Base-by-base conservation (phyloP, 495 filamentous ascomycete species). In the Aspergillus sparsus region DNA sequence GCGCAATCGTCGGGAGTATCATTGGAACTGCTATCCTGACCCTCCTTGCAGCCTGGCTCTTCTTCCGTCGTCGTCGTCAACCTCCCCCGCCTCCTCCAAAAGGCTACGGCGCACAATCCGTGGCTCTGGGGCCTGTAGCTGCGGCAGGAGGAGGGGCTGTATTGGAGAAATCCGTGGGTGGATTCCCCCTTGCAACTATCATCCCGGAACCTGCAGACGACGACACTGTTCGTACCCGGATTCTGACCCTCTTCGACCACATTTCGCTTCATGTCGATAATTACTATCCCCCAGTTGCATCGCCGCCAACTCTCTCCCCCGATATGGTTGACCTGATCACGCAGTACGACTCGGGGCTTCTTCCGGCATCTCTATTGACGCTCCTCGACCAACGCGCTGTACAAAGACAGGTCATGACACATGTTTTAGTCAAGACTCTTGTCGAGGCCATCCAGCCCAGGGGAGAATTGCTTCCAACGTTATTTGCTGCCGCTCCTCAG, bases 231-330 rank as follows among this genome's bases (percentile, higher is more conserved):
- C 55, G 31, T 1, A 51, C 21, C 10, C 49, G 60, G 5, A 60
- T 70, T 9, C 55, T 66, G 21, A 66, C 68, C 1, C 45, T 74
- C 5, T 66, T 69, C 62, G 70, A 74, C 53, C 68, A 66, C 31
- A 62, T 60, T 16, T 53, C 58, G 37, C 59, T 71, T 2, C 70
- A 74, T 32, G 57, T 74, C 27, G 70, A 72, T 27, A 73, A 74
- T 27, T 71, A 62, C 54, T 74, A 74, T 51, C 52, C 62, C 5
- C 37, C 55, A 7, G 37, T 39, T 10, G 21, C 39, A n/a, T 32
- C 37, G 3, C 12, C 37, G 12, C 32, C 35, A 31, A 31, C 11
- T 10, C 53, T 62, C 16, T 52, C 49, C 0, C 54, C 36, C 1
- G 53, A 66, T 6, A 49, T 15, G 7, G 37, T 41, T 7, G 53